A percentile compares a stretch with the other conserved stretches of the same genome.
Conservation (phyloP, 2,329 filamentous ascomycete genomes). For the Beauveria sp. region DNA sequence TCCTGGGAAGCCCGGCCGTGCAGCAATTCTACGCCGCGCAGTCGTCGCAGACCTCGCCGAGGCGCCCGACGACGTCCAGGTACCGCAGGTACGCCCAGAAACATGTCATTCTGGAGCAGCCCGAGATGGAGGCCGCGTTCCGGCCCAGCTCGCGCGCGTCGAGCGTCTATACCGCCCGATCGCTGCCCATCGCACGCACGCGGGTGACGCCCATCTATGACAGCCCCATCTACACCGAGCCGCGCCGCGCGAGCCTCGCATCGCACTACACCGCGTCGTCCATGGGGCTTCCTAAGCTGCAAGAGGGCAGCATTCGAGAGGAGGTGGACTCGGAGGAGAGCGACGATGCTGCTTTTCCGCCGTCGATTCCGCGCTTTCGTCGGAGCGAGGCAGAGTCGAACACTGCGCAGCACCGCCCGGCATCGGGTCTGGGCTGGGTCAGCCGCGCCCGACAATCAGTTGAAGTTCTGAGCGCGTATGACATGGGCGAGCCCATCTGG, state of each 20-base stretch:
- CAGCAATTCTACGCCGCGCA: conserved; percentile 28
- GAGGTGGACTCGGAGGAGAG: neutral
- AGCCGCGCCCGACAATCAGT: conserved; percentile 4
- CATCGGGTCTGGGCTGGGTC: conserved; percentile 1
- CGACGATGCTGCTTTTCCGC: conserved; percentile 4
- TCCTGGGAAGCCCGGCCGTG: conserved; percentile 26
- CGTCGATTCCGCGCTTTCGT: conserved; percentile 1
- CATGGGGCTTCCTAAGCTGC: neutral
- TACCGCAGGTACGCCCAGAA: neutral
- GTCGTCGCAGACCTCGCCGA: neutral
- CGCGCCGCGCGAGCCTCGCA: neutral
- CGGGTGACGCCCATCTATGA: neutral
- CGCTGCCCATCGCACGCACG: neutral
- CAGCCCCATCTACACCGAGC: neutral
- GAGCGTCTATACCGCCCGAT: neutral
- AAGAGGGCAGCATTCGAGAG: neutral
- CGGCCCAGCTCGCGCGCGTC: neutral
- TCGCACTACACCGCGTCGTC: neutral
- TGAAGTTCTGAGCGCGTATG: neutral
- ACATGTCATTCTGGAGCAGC: neutral
- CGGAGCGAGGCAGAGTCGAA: neutral
- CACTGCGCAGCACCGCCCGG: neutral
- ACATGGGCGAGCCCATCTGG: neutral
- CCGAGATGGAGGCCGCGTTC: neutral
- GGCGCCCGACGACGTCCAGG: neutral